Percentiles rank a stretch among this genome's conserved stretches.
phyloP scores from a whole-genome alignment of 805 yeast genomes.

The Blastobotrys robertii region DNA sequence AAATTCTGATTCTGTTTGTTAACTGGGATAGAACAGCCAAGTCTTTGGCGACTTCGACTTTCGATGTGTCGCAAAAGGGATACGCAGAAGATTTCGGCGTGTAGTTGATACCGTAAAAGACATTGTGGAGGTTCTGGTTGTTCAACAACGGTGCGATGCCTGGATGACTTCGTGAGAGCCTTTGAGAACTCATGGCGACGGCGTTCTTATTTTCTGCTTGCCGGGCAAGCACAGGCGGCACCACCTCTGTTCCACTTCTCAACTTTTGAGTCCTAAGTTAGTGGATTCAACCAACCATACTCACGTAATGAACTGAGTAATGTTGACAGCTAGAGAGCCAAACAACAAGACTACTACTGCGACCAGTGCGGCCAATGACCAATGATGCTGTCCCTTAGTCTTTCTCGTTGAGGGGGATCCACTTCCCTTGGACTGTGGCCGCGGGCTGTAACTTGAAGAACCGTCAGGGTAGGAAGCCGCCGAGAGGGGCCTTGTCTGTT shows the following conservation, averaged over 20 bases:
- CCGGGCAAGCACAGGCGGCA: background rate
- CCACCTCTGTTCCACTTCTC: background rate
- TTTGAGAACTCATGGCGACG: background rate
- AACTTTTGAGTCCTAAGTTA: background rate
- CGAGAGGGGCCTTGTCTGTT: no score
- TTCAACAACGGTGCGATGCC: conserved; percentile 33
- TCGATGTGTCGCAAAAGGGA: conserved; percentile 44
- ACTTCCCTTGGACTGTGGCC: no score
- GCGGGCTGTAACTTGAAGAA: no score
- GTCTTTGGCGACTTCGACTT: conserved; percentile 45
- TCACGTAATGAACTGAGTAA: conserved; percentile 1
- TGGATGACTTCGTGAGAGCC: conserved; percentile 4
- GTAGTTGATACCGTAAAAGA: conserved; percentile 51
- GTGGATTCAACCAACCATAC: background rate
- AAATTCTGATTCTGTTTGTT: conserved; percentile 47
- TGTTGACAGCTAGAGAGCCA: conserved; percentile 1
- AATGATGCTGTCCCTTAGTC: background rate
- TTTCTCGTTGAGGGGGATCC: no score
- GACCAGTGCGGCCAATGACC: background rate
- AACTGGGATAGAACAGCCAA: conserved; percentile 47
- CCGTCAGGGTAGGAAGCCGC: no score
- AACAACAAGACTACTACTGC: background rate
- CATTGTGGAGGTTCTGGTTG: conserved; percentile 25
- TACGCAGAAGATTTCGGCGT: conserved; percentile 42
- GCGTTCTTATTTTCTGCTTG: background rate